Conservation (phyloP, 2,329 filamentous ascomycete genomes). For the Sphaerulina populicola region DNA sequence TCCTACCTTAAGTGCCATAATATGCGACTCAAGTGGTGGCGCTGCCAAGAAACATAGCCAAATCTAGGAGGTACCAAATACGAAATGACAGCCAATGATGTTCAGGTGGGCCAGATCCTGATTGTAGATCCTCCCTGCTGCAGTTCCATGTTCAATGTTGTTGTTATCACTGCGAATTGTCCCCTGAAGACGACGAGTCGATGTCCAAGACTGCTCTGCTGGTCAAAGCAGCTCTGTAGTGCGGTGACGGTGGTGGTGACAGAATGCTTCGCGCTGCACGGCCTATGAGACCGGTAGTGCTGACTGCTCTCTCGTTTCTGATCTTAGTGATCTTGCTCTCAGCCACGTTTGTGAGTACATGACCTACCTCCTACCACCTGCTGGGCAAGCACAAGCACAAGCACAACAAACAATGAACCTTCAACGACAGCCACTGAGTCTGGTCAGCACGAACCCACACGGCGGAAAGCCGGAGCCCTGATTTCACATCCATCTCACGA, state of each 20-base stretch:
- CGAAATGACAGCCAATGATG: not conserved
- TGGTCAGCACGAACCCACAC: not conserved
- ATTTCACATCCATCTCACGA: not conserved
- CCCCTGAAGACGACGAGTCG: not conserved
- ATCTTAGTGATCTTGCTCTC: slow-evolving; percentile 1
- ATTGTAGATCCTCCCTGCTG: not conserved
- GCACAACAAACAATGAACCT: too few species aligned
- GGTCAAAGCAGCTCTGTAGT: slow-evolving; percentile 1
- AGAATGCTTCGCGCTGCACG: slow-evolving; percentile 5
- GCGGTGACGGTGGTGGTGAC: not conserved
- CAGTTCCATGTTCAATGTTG: not conserved
- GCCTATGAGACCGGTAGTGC: not conserved
- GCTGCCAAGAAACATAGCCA: not conserved
- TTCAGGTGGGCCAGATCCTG: not conserved
- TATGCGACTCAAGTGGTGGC: not conserved
- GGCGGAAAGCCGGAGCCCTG: not conserved
- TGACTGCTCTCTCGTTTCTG: not conserved
- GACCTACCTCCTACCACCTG: not conserved
- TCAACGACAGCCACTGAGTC: not conserved
- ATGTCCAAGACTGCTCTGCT: slow-evolving; percentile 1
- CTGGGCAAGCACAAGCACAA: too few species aligned
- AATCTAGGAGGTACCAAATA: not conserved
- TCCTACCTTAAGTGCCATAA: too few species aligned
- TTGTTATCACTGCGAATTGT: not conserved
- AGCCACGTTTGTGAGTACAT: not conserved